Evolutionary conservation across 1,284 basidiomycete species (phyloP).

Genomic region (Mrakiaceae sp.): DNA sequence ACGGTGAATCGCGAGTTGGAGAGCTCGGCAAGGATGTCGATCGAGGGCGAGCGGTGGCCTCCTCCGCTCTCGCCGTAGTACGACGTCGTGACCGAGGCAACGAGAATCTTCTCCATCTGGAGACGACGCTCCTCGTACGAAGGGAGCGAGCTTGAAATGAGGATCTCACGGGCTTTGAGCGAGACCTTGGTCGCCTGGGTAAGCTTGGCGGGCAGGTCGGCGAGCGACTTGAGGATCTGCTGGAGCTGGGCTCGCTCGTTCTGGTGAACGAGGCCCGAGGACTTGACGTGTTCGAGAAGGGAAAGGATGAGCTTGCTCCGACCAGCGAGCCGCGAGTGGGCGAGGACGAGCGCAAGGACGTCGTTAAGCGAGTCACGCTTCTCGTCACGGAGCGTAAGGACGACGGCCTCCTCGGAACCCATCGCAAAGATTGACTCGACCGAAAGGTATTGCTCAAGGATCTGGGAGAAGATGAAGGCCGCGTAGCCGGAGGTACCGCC

Average conservation of each 20-base stretch:
- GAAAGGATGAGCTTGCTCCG: slow-evolving; percentile 81
- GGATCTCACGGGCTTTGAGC: slow-evolving; percentile 92
- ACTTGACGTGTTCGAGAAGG: slow-evolving; percentile 80
- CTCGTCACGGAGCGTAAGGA: slow-evolving; percentile 81
- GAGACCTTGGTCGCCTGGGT: slow-evolving; percentile 71
- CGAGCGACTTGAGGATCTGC: slow-evolving; percentile 63
- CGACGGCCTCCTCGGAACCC: slow-evolving; percentile 73
- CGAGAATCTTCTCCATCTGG: slow-evolving; percentile 92
- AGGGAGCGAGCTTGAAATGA: slow-evolving; percentile 91
- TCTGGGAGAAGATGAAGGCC: slow-evolving; percentile 46
- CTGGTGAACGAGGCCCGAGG: slow-evolving; percentile 59
- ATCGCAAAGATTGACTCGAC: slow-evolving; percentile 85
- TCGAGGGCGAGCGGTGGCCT: slow-evolving; percentile 60
- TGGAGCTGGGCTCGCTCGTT: slow-evolving; percentile 39
- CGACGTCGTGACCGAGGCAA: slow-evolving; percentile 70
- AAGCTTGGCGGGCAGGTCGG: slow-evolving; percentile 13
- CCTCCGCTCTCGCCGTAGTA: slow-evolving; percentile 79
- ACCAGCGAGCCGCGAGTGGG: slow-evolving; percentile 88
- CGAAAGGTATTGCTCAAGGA: slow-evolving; percentile 63
- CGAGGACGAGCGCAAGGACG: slow-evolving; percentile 76
- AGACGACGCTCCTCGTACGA: slow-evolving; percentile 86
- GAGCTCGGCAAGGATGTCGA: slow-evolving; percentile 80
- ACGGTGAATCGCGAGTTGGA: slow-evolving; percentile 95
- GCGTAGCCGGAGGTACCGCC: slow-evolving; percentile 71
- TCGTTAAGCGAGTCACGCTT: slow-evolving; percentile 85